Percentiles rank a stretch among this genome's conserved stretches.
phyloP scores from a whole-genome alignment of 768 basidiomycete genomes.

The Termitomyces sp. region DNA sequence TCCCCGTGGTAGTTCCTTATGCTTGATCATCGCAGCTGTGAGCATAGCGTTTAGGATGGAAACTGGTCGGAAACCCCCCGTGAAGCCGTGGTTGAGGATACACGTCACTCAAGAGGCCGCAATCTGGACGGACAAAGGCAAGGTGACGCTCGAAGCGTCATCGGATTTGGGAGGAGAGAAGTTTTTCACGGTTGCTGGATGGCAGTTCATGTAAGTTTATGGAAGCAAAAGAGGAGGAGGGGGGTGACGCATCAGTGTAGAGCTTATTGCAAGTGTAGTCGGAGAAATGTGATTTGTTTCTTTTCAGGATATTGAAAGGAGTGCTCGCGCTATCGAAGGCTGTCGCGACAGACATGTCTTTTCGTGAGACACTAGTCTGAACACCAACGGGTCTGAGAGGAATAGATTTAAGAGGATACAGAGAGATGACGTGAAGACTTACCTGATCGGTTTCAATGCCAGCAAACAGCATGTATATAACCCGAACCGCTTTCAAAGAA shows the following conservation, averaged over 20 bases:
- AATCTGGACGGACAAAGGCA: slow-evolving; percentile 28
- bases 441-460: slow-evolving; percentile 59
- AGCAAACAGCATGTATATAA: slow-evolving; percentile 55
- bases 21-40: slow-evolving; percentile 54
- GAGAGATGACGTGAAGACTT: slow-evolving; percentile 17
- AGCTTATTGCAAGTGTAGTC: slow-evolving; percentile 55
- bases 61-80: slow-evolving; percentile 48
- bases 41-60: slow-evolving; percentile 59
- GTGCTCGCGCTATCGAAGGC: slow-evolving; percentile 51
- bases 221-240: not conserved
- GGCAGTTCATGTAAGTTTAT: not conserved
- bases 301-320: not conserved
- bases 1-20: slow-evolving; percentile 49
- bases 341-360: slow-evolving; percentile 76
- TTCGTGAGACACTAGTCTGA: slow-evolving; percentile 64
- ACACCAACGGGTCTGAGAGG: slow-evolving; percentile 50
- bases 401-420: too few relatives aligned
- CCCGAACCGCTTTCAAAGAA: slow-evolving; percentile 43
- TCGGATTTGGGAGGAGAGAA: slow-evolving; percentile 33
- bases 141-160: slow-evolving; percentile 34
- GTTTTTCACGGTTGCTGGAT: slow-evolving; percentile 35
- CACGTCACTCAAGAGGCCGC: slow-evolving; percentile 27
- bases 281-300: slow-evolving; percentile 43
- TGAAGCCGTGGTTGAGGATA: slow-evolving; percentile 46
- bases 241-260: slow-evolving; percentile 44